phyloP scores from a whole-genome alignment of 768 basidiomycete genomes.

The Trametopsis cervina region DNA sequence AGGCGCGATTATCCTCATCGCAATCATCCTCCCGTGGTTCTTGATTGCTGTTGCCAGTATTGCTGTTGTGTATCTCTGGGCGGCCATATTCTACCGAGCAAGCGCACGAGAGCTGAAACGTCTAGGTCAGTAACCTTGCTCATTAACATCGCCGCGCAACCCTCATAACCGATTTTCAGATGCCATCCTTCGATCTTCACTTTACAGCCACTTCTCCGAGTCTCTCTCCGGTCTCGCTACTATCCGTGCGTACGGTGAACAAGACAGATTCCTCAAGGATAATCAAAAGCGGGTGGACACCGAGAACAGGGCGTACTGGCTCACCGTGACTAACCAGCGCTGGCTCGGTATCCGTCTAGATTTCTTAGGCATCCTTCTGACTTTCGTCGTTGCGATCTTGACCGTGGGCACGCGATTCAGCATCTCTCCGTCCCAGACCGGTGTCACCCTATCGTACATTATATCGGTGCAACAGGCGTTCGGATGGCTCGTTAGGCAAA shows the following conservation, averaged over 20 bases:
- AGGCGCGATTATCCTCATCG: constrained; percentile 74
- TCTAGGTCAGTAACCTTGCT: constrained; percentile 19
- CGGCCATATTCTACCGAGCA: constrained; percentile 76
- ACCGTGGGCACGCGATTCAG: constrained; percentile 65
- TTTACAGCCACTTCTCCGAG: constrained; percentile 93
- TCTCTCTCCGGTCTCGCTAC: constrained; percentile 81
- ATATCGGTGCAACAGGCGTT: constrained; percentile 73
- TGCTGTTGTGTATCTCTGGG: constrained; percentile 54
- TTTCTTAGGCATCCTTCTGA: constrained; percentile 65
- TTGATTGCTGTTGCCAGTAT: constrained; percentile 65
- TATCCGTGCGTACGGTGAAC: constrained; percentile 83
- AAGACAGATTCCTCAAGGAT: constrained; percentile 64
- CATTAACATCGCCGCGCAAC: background rate
- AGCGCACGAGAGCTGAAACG: constrained; percentile 82
- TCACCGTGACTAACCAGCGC: constrained; percentile 81
- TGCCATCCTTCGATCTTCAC: constrained; percentile 74
- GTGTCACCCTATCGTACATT: constrained; percentile 74
- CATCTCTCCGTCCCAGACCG: constrained; percentile 75
- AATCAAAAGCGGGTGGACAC: constrained; percentile 73
- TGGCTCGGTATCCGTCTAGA: constrained; percentile 93
- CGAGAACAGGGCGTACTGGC: constrained; percentile 88
- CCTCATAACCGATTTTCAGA: no score
- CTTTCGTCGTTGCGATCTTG: constrained; percentile 75
- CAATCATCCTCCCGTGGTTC: constrained; percentile 79
- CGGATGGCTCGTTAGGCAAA: constrained; percentile 71